Percentiles rank a stretch among this genome's conserved stretches.
Conservation (phyloP, 306 rosid species). For the Quercus bicolor region DNA sequence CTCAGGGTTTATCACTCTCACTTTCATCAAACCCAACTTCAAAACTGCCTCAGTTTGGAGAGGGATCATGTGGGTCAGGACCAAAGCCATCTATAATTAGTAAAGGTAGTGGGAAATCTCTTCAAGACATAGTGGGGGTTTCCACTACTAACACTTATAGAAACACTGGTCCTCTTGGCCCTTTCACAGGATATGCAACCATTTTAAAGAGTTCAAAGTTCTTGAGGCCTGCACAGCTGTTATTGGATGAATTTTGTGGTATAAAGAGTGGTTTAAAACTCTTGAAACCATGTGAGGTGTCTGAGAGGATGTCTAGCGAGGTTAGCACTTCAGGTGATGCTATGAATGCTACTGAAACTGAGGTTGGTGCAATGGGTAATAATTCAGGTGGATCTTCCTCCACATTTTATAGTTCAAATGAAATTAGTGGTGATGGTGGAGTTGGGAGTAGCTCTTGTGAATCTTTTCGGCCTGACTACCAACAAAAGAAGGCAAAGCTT, state of each 20-base stretch:
- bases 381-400: constrained; percentile 52
- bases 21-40: constrained; percentile 66
- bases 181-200: constrained; percentile 90
- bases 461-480: constrained; percentile 52
- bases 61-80: constrained; percentile 16
- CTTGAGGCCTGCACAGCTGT: constrained; percentile 65
- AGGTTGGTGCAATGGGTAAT: constrained; percentile 22
- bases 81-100: constrained; percentile 42
- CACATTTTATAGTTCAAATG: constrained; percentile 40
- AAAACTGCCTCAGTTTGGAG: constrained; percentile 38
- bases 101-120: constrained; percentile 52
- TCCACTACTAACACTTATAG: constrained; percentile 32
- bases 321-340: constrained; percentile 32
- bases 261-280: constrained; percentile 23
- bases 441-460: constrained; percentile 41
- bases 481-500: constrained; percentile 79
- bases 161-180: constrained; percentile 86
- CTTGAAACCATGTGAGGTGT: constrained; percentile 20
- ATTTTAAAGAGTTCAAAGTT: constrained; percentile 78
- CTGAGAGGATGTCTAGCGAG: constrained; percentile 41
- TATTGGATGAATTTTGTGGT: constrained; percentile 62
- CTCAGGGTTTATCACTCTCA: constrained; percentile 74
- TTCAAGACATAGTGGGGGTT: constrained; percentile 57
- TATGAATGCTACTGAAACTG: constrained; percentile 32
- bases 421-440: constrained; percentile 41